Conservation (phyloP, 805 yeast species). For the Metschnikowia lachancei region DNA sequence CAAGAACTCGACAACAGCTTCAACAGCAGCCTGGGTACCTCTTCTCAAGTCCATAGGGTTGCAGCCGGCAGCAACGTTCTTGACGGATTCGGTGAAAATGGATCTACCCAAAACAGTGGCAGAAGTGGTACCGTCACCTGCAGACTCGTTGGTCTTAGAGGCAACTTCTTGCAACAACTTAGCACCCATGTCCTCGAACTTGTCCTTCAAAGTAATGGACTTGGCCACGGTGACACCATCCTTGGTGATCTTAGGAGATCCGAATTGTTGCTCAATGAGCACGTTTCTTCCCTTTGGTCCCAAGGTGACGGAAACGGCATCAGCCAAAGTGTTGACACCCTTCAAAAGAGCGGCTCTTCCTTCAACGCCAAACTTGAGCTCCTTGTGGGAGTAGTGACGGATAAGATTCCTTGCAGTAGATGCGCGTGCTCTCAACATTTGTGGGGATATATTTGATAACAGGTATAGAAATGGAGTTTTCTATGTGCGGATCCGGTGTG, state of each 20-base stretch:
- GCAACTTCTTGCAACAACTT: constrained; percentile 95
- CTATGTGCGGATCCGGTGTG: constrained; percentile 6
- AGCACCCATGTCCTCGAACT: constrained; percentile 95
- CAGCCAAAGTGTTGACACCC: constrained; percentile 94
- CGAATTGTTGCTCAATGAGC: constrained; percentile 92
- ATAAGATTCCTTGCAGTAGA: constrained; percentile 41
- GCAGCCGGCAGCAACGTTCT: constrained; percentile 98
- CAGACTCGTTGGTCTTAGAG: constrained; percentile 92
- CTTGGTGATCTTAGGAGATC: constrained; percentile 96
- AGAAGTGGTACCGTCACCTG: constrained; percentile 98
- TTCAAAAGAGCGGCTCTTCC: constrained; percentile 91
- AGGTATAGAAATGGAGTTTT: constrained; percentile 2
- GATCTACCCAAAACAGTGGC: constrained; percentile 96
- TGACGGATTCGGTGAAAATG: constrained; percentile 90
- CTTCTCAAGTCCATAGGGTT: constrained; percentile 98
- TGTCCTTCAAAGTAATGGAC: constrained; percentile 77
- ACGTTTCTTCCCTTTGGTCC: constrained; percentile 99
- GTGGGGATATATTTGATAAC: background rate
- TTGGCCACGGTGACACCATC: constrained; percentile 98
- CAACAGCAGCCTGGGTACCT: constrained; percentile 96
- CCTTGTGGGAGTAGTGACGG: constrained; percentile 73
- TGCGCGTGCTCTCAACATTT: constrained; percentile 53
- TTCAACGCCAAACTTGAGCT: constrained; percentile 93
- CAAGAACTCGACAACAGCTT: constrained; percentile 82
- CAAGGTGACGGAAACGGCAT: constrained; percentile 92